Base-by-base conservation (phyloP, 805 yeast genomes). In the Candida boleticola region DNA sequence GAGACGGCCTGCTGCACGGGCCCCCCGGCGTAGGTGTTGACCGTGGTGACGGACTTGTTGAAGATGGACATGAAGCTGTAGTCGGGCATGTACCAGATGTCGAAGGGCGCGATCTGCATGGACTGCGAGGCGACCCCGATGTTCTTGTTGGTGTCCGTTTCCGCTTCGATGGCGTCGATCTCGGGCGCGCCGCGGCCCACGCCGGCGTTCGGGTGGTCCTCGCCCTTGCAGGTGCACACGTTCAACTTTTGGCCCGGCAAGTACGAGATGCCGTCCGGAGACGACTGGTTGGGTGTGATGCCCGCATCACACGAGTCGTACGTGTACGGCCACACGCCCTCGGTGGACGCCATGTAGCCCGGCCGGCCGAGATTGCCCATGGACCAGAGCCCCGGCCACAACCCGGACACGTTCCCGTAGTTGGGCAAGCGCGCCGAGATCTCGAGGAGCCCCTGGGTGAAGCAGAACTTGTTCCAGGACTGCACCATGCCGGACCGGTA, bases 81-180 rank as follows among this genome's bases (percentile, higher is more conserved):
- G 43, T 68, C 72, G 3, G 74, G 73, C 43, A 60, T 51, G 54
- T 64, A 66, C 73, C 74, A 68, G 20, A 67, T 57, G 43, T 71
- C 75, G 50, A 66, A 63, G 9, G 75, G 73, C 4, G 74, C 73
- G n/a, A 67, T 58, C 44, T 71, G 73, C 37, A 60, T 50, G 1
- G 76, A 66, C 48, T 70, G 75, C 11, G 71, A 88, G 1, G 90
- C 97, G 33, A 83, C 77, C 52, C 93, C 93, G 49, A 67, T 57
- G 31, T 51, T 47, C 17, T 71, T 42, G 11, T 61, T 68, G 1
- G 83, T 71, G 48, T 80, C 82, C 20, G 80, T 77, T 51, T 88
- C 89, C 49, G 84, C 59, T 43, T 58, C 62, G 27, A 55, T 42
- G 16, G 53, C 48, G 48, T 57, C 62, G 22, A 56, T 50, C 37